A percentile compares a stretch with the other conserved stretches of the same genome.
Conservation (phyloP, 768 basidiomycete genomes). For the Hygrophorus russula region DNA sequence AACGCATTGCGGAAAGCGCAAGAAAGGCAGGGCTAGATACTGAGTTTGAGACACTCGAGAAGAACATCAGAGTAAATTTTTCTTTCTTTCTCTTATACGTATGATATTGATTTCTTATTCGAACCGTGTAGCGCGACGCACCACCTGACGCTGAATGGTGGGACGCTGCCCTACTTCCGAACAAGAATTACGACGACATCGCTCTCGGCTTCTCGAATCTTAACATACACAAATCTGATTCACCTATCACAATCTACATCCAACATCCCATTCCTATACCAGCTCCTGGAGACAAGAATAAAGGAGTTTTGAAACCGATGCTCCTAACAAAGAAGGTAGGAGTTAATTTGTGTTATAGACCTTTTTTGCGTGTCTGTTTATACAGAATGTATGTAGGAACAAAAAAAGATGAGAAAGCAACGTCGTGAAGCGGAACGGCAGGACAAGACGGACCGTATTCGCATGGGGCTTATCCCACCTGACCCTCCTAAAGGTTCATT, state of each 20-base stretch:
- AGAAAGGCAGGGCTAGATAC: constrained; percentile 88
- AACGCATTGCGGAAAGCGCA: constrained; percentile 86
- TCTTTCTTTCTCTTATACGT: background rate
- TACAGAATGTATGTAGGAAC: constrained; percentile 39
- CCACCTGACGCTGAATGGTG: constrained; percentile 97
- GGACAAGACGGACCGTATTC: constrained; percentile 88
- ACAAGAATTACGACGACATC: constrained; percentile 71
- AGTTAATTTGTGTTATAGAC: background rate
- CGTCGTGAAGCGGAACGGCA: constrained; percentile 79
- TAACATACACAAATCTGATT: constrained; percentile 53
- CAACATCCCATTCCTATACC: constrained; percentile 98
- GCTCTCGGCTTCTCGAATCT: constrained; percentile 41
- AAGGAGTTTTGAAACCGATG: constrained; percentile 67
- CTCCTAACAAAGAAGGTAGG: constrained; percentile 86
- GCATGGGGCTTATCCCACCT: constrained; percentile 93
- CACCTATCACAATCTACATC: constrained; percentile 81
- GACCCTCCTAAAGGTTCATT: constrained; percentile 84
- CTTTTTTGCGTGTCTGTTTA: background rate
- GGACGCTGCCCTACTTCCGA: constrained; percentile 81
- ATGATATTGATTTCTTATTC: background rate
- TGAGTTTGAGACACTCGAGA: constrained; percentile 80
- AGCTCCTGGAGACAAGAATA: constrained; percentile 78
- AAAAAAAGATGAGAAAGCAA: constrained; percentile 95
- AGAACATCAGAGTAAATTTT: constrained; percentile 67
- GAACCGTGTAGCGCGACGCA: constrained; percentile 47